Evolutionary conservation across 768 basidiomycete species (phyloP), one percentile per base, ranked within the genome.

Genomic region (Leccinum subgranulosum): DNA sequence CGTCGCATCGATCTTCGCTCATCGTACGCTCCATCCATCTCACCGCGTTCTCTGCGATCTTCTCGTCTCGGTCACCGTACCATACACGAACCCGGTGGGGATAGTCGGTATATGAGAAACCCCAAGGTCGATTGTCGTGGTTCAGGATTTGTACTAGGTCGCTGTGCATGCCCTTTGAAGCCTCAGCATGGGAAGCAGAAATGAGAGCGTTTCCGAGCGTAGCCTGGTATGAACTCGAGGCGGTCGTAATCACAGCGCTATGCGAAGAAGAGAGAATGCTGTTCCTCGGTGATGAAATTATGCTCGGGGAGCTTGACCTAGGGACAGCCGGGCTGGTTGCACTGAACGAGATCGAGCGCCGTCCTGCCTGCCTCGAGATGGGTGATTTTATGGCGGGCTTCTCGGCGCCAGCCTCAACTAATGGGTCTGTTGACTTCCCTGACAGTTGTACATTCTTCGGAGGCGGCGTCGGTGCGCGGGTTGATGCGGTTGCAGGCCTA

Each of bases 171-270:
- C 97, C 95, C 61, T 87, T 88, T 25, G 93, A 84, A 5, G 93
- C 94, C 70, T 98, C 96, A 3, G 95, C 89, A 70, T 99, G 95
- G 1, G 94, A 95, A 0, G 96, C 96, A 23, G 92, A 92, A 45
- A 95, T 86, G 31, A 99, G 80, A 3, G 94, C 94, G 57, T 90
- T 93, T 34, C 88, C 92, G n/a, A 98, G 79, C 3, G 86, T 81
- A 14, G 83, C 86, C 62, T 91, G 88, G 66, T 72, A 74, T 45
- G 69, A 61, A 34, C 36, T 60, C 19, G 71, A 74, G 46, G 67
- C 51, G 21, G 67, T 61, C 23, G 69, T 61, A 25, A 68, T 61
- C 12, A 64, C 57, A 27, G 60, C 64, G 34, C 60, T 55, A 33
- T 67, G 54, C 8, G 69, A 61, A 2, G 71, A 69, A 7, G 71